A percentile compares a stretch with the other conserved stretches of the same genome.
These are phyloP conservation scores for Metschnikowia hibisci DNA, from an alignment of 805 yeast genomes.

Conservation along the genomic window DNA sequence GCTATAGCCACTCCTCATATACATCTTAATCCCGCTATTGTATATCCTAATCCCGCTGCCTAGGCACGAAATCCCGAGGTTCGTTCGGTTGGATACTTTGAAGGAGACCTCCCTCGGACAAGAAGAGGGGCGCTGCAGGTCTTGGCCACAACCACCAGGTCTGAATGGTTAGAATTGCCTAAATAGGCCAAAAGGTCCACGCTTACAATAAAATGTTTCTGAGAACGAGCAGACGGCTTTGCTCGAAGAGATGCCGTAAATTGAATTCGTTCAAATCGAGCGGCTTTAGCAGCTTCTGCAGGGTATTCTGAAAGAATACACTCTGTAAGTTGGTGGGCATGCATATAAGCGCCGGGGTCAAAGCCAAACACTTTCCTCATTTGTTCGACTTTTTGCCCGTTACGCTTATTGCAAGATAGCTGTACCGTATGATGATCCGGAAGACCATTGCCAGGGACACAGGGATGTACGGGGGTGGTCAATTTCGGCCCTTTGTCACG, in stretches of 20 bases:
- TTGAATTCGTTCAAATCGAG: slow-evolving; percentile 65
- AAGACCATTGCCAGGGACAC: slow-evolving; percentile 50
- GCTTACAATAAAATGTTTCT: slow-evolving; percentile 44
- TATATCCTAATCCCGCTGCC: no score
- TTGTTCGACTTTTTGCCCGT: slow-evolving; percentile 45
- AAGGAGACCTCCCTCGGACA: slow-evolving; percentile 63
- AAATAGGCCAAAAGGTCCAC: slow-evolving; percentile 50
- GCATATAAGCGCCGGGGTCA: slow-evolving; percentile 20
- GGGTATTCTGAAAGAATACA: slow-evolving; percentile 11
- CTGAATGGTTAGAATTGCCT: not conserved
- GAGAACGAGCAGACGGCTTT: slow-evolving; percentile 28
- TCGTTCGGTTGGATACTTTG: slow-evolving; percentile 39
- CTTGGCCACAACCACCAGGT: slow-evolving; percentile 35
- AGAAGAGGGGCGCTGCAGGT: slow-evolving; percentile 56
- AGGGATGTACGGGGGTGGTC: slow-evolving; percentile 54
- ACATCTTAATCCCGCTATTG: no score
- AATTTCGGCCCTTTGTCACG: slow-evolving; percentile 70
- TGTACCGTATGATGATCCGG: slow-evolving; percentile 57
- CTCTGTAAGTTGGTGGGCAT: not conserved
- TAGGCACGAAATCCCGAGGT: slow-evolving; percentile 9
- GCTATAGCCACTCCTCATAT: not conserved
- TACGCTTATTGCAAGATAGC: slow-evolving; percentile 59
- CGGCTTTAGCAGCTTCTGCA: slow-evolving; percentile 40
- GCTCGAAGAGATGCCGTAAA: slow-evolving; percentile 50
- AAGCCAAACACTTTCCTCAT: slow-evolving; percentile 50